phyloP scores from a whole-genome alignment of 108 stramenopile species.

The Aurantiochytrium sp. region DNA sequence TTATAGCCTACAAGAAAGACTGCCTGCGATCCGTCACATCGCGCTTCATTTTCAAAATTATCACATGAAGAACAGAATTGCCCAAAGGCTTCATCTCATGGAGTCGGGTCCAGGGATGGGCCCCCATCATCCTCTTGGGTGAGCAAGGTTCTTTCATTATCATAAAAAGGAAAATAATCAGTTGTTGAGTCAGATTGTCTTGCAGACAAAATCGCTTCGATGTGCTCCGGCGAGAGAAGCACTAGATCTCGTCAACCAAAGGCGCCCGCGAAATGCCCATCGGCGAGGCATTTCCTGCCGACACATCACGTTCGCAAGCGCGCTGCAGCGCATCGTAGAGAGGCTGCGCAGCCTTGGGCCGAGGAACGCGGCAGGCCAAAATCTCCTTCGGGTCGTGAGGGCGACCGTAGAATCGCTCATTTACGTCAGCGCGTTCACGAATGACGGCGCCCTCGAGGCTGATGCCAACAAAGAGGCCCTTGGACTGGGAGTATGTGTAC shows the following conservation, averaged over 20 bases:
- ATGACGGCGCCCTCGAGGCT: slow-evolving; percentile 82
- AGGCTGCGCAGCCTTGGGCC: slow-evolving; percentile 64
- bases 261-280: neutral
- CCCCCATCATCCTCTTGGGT: too few species aligned
- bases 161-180: too few species aligned
- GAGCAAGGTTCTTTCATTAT: too few species aligned
- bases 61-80: too few species aligned
- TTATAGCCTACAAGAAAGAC: too few species aligned
- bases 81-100: too few species aligned
- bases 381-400: slow-evolving; percentile 39
- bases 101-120: too few species aligned
- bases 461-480: slow-evolving; percentile 86
- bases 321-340: slow-evolving; percentile 60
- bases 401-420: slow-evolving; percentile 87
- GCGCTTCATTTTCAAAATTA: too few species aligned
- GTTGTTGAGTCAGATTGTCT: too few species aligned
- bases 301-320: neutral
- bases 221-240: neutral
- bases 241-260: neutral
- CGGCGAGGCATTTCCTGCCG: neutral
- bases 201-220: too few species aligned
- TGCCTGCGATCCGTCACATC: too few species aligned
- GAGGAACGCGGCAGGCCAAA: slow-evolving; percentile 37
- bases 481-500: slow-evolving; percentile 78
- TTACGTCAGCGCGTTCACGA: slow-evolving; percentile 70